These are phyloP conservation scores for Beauveria sp. DNA, from an alignment of 2,329 filamentous ascomycete genomes.

Conservation along the genomic window DNA sequence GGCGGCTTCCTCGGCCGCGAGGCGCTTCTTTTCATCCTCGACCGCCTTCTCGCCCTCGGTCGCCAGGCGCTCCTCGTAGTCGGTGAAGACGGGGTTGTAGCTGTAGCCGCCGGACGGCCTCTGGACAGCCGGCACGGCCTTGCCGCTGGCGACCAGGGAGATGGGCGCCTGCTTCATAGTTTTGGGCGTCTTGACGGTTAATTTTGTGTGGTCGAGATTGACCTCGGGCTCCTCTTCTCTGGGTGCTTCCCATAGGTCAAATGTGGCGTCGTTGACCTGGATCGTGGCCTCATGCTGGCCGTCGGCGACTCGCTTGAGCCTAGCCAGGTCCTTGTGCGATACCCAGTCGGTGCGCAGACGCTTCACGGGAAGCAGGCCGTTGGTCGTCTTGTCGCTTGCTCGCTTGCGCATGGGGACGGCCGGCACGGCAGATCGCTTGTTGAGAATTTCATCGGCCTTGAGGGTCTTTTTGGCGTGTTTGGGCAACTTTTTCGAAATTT, in stretches of 20 bases:
- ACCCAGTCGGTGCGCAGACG: conserved; percentile 72
- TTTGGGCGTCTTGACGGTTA: conserved; percentile 61
- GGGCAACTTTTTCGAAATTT: conserved; percentile 56
- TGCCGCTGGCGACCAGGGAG: conserved; percentile 76
- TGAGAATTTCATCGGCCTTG: conserved; percentile 87
- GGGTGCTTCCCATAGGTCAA: conserved; percentile 68
- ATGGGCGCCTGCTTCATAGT: conserved; percentile 72
- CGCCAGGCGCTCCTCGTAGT: conserved; percentile 72
- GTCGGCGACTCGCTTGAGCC: conserved; percentile 72
- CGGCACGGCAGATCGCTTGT: conserved; percentile 72
- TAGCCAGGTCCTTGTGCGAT: conserved; percentile 72
- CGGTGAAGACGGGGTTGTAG: conserved; percentile 84
- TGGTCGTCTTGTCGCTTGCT: conserved; percentile 57
- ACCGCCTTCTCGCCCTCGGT: conserved; percentile 73
- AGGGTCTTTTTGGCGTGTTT: conserved; percentile 68
- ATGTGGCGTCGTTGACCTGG: conserved; percentile 53
- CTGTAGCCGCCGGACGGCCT: conserved; percentile 77
- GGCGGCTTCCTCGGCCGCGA: conserved; percentile 60
- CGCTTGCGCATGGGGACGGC: conserved; percentile 76
- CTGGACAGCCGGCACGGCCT: conserved; percentile 67
- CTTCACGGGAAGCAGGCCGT: conserved; percentile 69
- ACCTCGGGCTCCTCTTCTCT: conserved; percentile 29
- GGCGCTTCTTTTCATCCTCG: conserved; percentile 67
- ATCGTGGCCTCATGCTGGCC: conserved; percentile 53
- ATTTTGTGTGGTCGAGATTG: conserved; percentile 57